A percentile compares a stretch with the other conserved stretches of the same genome.
These are phyloP conservation scores for barrel medic (Medicago truncatula) DNA, from an alignment of 306 rosid genomes.

Conservation along the genomic window MtrunA17r5.0-ANR NC_053046.1:40848001-40848500, in stretches of 20 bases:
- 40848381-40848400: slow-evolving; percentile 66
- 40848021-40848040: no score
- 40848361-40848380: slow-evolving; percentile 86
- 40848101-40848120: no score
- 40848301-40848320: slow-evolving; percentile 5
- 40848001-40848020: no score
- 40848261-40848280: slow-evolving; percentile 18
- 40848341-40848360: slow-evolving; percentile 97
- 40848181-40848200: slow-evolving; percentile 2
- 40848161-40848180: neutral
- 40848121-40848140: no score
- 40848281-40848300: slow-evolving; percentile 20
- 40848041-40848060: no score
- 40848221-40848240: slow-evolving; percentile 5
- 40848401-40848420: slow-evolving; percentile 90
- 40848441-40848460: slow-evolving; percentile 96
- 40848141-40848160: no score
- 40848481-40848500: slow-evolving; percentile 37
- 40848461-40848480: slow-evolving; percentile 97
- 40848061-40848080: no score
- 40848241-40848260: slow-evolving; percentile 19
- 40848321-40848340: slow-evolving; percentile 41
- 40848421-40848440: slow-evolving; percentile 89
- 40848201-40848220: slow-evolving; percentile 14
- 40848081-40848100: no score